Evolutionary conservation across 441 rosid genomes (phyloP), one percentile per base, ranked within the genome.

Genomic region (Dalechampia spathulata): DNA sequence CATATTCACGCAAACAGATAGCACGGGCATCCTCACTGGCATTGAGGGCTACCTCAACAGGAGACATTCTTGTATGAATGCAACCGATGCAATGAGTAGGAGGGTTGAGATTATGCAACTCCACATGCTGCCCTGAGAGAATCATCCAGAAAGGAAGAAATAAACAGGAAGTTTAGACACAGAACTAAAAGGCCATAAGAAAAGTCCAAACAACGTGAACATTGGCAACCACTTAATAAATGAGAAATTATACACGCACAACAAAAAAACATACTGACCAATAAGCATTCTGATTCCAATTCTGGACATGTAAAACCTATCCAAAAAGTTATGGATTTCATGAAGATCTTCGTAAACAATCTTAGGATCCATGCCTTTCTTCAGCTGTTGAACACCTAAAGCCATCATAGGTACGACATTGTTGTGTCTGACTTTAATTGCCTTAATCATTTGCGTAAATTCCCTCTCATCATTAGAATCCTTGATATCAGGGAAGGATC

Each of bases 341-440:
- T 79, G 81, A 8, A 88, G 91, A 67, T 69, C 87, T 74, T 74
- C 87, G 47, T 65, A 68, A 15, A 60, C 70, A 28, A 82, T 71
- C 69, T 71, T 85, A 7, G 75, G 71, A 28, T 54, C 67, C 63
- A 85, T 56, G 50, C 73, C 85, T 83, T 85, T 87, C 90, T 89
- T 93, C 60, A 93, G 65, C 65, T 93, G 97, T 70, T 93, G 94
- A 62, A 93, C 87, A 48, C 99, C 99, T 26, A 89, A 52, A 52
- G 99, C 99, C 99, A 93, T 89, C 75, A 62, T 86, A 6, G 99
- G 99, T 22, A 89, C 97, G 52, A 93, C 99, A 64, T 93, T 85
- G 80, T 87, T 93, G 65, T 93, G 99, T 59, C 99, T 82, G 61
- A 93, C 97, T 73, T 90, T 93, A 10, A 93, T 79, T 11, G 99